Base-by-base conservation (phyloP, 2,329 filamentous ascomycete genomes). In the Capronia epimyces region DNA sequence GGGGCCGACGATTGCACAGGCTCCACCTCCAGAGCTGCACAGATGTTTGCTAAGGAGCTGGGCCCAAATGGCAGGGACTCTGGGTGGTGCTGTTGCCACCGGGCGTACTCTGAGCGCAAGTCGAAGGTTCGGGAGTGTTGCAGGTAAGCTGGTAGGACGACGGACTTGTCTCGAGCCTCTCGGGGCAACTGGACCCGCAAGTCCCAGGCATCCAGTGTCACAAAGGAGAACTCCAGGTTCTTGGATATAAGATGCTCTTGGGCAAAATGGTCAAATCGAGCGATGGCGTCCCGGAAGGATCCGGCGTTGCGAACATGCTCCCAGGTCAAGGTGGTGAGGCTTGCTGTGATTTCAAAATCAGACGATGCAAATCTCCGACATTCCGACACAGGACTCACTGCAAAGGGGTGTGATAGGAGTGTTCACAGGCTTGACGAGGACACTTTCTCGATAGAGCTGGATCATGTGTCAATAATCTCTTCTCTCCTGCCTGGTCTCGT, bases 91-190 rank as follows among this genome's bases (percentile, higher is more conserved):
- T 94, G 89, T 72, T 97, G 93, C 90, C 93, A 98, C 67, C 90
- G 82, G 74, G 96, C 90, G 69, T 98, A 98, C 73, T 98, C 93
- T 64, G 89, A 95, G 58, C 93, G 87, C 51, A 98, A 81, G 67
- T 97, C 93, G 67, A 97, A 98, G 51, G 91, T 95, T 55, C 93
- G 85, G 32, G 93, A 96, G 75, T 98, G 93, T 75, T 98, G 93
- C 53, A 98, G 81, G 70, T 98, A 98, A 8, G 91, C 87, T 18
- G 93, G 93, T 29, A 98, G 81, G 45, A 97, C 93, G 36, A 97
- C 93, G 60, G 90, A 87, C 79, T 98, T 98, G 75, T 98, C 93
- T 64, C 93, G 88, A 66, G 93, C 93, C 75, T 98, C 93, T 58
- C 93, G 88, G 42, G 93, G 93, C 66, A 98, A 81, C 77, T 98